A percentile compares a stretch with the other conserved stretches of the same genome.
phyloP scores from a whole-genome alignment of 2,329 filamentous ascomycete species.

The Diplodia intermedia region DNA sequence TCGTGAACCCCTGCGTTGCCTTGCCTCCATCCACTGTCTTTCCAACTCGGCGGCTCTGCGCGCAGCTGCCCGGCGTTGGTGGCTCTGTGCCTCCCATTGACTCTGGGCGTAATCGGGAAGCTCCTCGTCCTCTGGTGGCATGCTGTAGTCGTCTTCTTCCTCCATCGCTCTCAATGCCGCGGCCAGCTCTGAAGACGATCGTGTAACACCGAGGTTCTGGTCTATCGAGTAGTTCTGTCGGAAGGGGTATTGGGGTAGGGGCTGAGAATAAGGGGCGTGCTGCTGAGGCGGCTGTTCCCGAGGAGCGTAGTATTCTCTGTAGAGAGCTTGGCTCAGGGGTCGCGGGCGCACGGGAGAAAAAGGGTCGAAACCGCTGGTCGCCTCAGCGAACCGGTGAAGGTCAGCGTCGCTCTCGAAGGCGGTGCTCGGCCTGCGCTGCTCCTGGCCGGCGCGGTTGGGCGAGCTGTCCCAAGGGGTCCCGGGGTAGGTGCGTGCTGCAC shows the following conservation, averaged over 20 bases:
- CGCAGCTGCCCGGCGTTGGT: constrained; percentile 50
- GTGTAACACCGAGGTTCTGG: constrained; percentile 36
- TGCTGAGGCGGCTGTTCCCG: constrained; percentile 32
- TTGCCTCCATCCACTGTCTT: constrained; percentile 49
- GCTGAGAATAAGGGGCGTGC: background rate
- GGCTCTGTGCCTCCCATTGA: constrained; percentile 54
- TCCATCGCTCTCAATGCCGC: constrained; percentile 42
- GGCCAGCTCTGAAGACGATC: constrained; percentile 14
- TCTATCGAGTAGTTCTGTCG: constrained; percentile 1
- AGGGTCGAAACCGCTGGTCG: constrained; percentile 46
- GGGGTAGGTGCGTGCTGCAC: constrained; percentile 20
- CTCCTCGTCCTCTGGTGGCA: constrained; percentile 48
- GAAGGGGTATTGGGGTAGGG: constrained; percentile 14
- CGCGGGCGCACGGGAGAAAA: constrained; percentile 43
- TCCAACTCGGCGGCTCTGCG: constrained; percentile 55
- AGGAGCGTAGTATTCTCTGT: constrained; percentile 32
- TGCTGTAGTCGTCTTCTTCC: constrained; percentile 38
- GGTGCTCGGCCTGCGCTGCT: constrained; percentile 36
- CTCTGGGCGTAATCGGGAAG: constrained; percentile 57
- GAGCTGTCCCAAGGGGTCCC: constrained; percentile 27
- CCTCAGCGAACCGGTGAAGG: constrained; percentile 50
- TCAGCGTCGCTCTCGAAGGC: constrained; percentile 46
- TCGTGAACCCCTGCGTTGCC: constrained; percentile 34
- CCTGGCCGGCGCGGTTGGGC: background rate
- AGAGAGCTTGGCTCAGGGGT: constrained; percentile 38